Evolutionary conservation across 192 early-diverging fungal species (phyloP).

Genomic region (Coemansia javaensis): DNA sequence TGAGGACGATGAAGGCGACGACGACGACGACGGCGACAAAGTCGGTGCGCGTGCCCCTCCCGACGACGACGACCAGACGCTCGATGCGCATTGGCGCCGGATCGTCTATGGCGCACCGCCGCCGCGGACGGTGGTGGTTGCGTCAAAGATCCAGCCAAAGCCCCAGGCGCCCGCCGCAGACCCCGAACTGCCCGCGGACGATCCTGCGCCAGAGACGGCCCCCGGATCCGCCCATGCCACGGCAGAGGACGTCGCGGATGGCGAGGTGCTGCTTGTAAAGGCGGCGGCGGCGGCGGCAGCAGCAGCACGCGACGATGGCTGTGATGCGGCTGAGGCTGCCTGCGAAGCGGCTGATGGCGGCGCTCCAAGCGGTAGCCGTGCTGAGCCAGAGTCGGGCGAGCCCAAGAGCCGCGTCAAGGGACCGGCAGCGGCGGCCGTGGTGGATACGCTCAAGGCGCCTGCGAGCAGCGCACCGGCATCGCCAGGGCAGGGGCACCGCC

Average conservation of each 20-base stretch:
- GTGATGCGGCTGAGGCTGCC: no score
- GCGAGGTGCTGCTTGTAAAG: no score
- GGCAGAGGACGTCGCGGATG: no score
- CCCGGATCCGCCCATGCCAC: no score
- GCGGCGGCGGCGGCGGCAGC: no score
- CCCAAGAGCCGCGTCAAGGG: no score
- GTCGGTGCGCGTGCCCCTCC: conserved; percentile 1
- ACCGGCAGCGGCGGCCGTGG: no score
- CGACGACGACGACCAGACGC: conserved; percentile 19
- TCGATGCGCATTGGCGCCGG: conserved; percentile 48
- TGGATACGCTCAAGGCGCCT: background rate
- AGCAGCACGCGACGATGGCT: no score
- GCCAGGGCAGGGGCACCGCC: conserved; percentile 16
- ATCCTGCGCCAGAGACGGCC: no score
- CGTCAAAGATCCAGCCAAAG: conserved; percentile 3
- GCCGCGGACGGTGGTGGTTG: conserved; percentile 4
- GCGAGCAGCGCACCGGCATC: conserved; percentile 5
- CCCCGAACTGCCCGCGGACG: background rate
- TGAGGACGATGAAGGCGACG: conserved; percentile 30
- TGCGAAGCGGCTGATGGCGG: no score
- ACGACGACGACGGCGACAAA: conserved; percentile 16
- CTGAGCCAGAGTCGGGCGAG: no score
- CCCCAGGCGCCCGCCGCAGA: background rate
- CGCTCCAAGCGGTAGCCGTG: background rate
- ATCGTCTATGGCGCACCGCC: conserved; percentile 42